Base-by-base conservation (phyloP, 352 stramenopile genomes). In the Plasmopara muralis region DNA sequence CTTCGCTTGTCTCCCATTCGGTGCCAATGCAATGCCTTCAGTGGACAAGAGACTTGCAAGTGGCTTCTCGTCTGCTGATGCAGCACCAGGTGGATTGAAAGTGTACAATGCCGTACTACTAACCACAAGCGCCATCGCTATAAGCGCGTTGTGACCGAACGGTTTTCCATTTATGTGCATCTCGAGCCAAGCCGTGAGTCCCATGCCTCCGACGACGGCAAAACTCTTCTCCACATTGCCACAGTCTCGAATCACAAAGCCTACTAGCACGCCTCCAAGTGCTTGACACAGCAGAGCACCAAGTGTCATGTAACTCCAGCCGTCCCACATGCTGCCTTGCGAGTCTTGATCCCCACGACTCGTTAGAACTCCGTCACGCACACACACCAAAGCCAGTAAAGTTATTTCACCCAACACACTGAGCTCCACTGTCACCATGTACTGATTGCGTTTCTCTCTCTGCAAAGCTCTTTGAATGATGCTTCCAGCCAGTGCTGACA, bases 211-310 rank as follows among this genome's bases (percentile, higher is more conserved):
- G 31, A 93, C 83, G 13, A 91, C 83, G 0, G 78, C 78, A 52
- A 93, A 91, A 58, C 69, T 86, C 62, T 91, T 90, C 47, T 90
- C 76, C 16, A 93, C 79, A 57, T 89, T 91, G 7, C 83, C 83
- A 35, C 77, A 89, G 65, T 90, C 72, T 62, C 87, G 87, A 58
- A 89, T 93, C 31, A 93, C 83, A 49, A 89, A 87, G 12, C 78
- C 83, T 15, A 93, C 83, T 14, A 89, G 39, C 13, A 93, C 69
- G 15, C 83, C 78, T 44, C 83, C 80, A 12, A 69, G 35, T 2
- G 83, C 83, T 58, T 93, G 80, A 31, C 79, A 85, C 25, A 91
- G 52, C 5, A 93, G 56, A 25, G 83, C 69, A 39, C 82, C 71
- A 13, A 89, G 55, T 43, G 75, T 87, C 57, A 74, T 63, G 4